Evolutionary conservation across 2,329 filamentous ascomycete species (phyloP).

Genomic region (Fusarium dimerum): DNA sequence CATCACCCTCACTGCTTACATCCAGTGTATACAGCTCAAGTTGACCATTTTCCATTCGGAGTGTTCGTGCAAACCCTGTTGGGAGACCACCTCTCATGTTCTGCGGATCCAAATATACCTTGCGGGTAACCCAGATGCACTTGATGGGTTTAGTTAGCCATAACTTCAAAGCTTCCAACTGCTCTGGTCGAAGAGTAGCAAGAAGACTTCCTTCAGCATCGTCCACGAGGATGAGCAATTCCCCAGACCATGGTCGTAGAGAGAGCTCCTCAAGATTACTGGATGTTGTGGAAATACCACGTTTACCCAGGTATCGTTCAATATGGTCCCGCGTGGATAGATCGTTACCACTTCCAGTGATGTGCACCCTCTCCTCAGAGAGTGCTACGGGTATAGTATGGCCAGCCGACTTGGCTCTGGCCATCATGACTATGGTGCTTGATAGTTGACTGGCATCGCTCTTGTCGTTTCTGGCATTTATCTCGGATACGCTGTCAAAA

Average conservation of each 20-base stretch:
- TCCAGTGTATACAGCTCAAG: slow-evolving; percentile 24
- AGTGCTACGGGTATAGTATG: slow-evolving; percentile 11
- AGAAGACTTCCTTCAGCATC: slow-evolving; percentile 22
- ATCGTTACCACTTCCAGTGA: slow-evolving; percentile 9
- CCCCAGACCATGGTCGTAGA: slow-evolving; percentile 14
- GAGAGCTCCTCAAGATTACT: slow-evolving; percentile 16
- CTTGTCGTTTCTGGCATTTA: slow-evolving; percentile 9
- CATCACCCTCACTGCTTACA: slow-evolving; percentile 17
- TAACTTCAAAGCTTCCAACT: slow-evolving; percentile 18
- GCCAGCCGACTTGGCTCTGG: slow-evolving; percentile 14
- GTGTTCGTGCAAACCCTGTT: slow-evolving; percentile 23
- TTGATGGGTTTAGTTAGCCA: slow-evolving; percentile 19
- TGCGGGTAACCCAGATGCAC: slow-evolving; percentile 24
- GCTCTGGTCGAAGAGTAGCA: slow-evolving; percentile 12
- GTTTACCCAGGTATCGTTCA: slow-evolving; percentile 5
- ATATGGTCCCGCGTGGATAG: slow-evolving; percentile 3
- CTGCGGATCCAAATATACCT: slow-evolving; percentile 23
- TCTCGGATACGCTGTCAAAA: slow-evolving; percentile 22
- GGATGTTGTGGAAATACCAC: slow-evolving; percentile 11
- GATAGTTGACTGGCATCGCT: slow-evolving; percentile 13
- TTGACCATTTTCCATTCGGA: slow-evolving; percentile 22
- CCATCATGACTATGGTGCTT: slow-evolving; percentile 25
- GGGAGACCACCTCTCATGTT: slow-evolving; percentile 23
- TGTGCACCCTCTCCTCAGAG: slow-evolving; percentile 11
- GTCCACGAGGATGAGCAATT: slow-evolving; percentile 21